phyloP scores from a whole-genome alignment of 1,284 basidiomycete genomes.

The Fistulina hepatica region DNA sequence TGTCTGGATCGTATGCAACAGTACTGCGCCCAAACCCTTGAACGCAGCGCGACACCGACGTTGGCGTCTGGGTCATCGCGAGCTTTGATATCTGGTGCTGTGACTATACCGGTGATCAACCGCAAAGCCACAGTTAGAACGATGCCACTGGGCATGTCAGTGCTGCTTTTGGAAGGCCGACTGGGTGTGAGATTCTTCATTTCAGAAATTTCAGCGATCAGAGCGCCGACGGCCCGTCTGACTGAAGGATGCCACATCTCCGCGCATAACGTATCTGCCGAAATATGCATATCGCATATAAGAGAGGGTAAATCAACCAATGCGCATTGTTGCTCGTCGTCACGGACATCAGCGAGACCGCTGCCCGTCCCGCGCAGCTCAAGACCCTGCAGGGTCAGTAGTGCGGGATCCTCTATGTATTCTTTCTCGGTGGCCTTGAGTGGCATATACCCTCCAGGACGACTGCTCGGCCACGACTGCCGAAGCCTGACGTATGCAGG shows the following conservation, averaged over 20 bases:
- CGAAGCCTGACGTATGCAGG: constrained; percentile 26
- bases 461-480: constrained; percentile 24
- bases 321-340: constrained; percentile 32
- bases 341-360: constrained; percentile 37
- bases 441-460: constrained; percentile 34
- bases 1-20: constrained; percentile 45
- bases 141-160: constrained; percentile 44
- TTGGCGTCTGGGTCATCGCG: constrained; percentile 52
- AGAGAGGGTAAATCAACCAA: constrained; percentile 41
- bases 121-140: constrained; percentile 49
- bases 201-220: constrained; percentile 41
- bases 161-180: constrained; percentile 19
- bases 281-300: constrained; percentile 38
- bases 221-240: too few relatives aligned
- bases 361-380: constrained; percentile 34
- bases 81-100: constrained; percentile 70
- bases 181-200: constrained; percentile 26
- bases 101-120: constrained; percentile 58
- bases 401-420: constrained; percentile 34
- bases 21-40: constrained; percentile 48
- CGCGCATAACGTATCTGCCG: constrained; percentile 51
- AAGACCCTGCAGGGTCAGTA: constrained; percentile 48
- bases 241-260: constrained; percentile 68
- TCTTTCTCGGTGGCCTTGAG: constrained; percentile 23
- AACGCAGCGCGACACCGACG: constrained; percentile 62